Evolutionary conservation across 768 basidiomycete genomes (phyloP).

Genomic region (Trametes cingulata): DNA sequence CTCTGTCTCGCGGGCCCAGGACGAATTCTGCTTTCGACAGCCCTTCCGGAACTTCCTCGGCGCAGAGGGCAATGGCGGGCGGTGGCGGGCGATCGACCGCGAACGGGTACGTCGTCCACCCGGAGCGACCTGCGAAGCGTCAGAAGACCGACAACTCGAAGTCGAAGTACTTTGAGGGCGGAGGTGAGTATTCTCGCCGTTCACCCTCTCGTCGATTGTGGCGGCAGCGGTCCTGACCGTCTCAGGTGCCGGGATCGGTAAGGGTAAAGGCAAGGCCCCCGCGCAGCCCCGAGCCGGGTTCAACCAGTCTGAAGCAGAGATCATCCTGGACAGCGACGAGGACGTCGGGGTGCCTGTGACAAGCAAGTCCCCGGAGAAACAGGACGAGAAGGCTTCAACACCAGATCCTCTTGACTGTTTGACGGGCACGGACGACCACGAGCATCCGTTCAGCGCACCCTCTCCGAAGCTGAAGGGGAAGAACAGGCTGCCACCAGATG

Average conservation of each 20-base stretch:
- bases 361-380: not conserved
- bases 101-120: not conserved
- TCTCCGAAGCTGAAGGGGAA: not conserved
- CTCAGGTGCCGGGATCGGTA: not conserved
- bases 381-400: constrained; percentile 3
- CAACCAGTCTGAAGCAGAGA: not conserved
- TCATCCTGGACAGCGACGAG: constrained; percentile 5
- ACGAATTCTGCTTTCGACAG: too few relatives aligned
- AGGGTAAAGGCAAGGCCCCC: not conserved
- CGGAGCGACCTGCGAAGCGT: not conserved
- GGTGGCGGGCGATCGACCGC: not conserved
- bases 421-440: not conserved
- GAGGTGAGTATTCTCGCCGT: constrained; percentile 4
- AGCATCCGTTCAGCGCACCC: not conserved
- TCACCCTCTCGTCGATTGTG: not conserved
- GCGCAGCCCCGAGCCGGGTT: not conserved
- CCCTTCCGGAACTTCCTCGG: not conserved
- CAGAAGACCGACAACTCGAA: not conserved
- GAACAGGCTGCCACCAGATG: constrained; percentile 7
- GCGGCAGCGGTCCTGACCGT: not conserved
- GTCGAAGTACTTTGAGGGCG: not conserved
- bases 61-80: not conserved
- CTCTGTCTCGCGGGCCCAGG: not conserved
- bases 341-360: not conserved
- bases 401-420: constrained; percentile 18